Percentiles rank a stretch among this genome's conserved stretches.
Evolutionary conservation across 176 grass and related monocot genomes (phyloP).

Genomic region (Hordeum marinum): DNA sequence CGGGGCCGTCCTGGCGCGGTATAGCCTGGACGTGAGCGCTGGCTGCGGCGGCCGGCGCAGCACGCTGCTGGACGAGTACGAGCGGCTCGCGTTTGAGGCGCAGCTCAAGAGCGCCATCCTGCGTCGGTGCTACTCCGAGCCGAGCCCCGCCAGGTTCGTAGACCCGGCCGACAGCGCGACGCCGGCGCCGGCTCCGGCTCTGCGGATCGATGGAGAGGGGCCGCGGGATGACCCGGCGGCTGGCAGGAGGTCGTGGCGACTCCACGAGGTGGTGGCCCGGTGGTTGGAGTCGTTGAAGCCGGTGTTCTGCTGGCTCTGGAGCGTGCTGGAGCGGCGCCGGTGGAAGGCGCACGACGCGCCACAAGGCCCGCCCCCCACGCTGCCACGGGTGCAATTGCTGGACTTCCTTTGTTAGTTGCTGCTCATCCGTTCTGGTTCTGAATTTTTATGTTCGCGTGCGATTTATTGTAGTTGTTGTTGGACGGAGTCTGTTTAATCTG

Average conservation of each 20-base stretch:
- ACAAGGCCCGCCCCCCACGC: background rate
- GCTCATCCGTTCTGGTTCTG: background rate
- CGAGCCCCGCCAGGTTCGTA: slow-evolving; percentile 47
- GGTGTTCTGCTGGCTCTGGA: slow-evolving; percentile 24
- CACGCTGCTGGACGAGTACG: slow-evolving; percentile 80
- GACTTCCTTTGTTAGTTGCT: background rate
- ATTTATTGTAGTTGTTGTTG: background rate
- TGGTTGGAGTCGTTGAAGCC: slow-evolving; percentile 32
- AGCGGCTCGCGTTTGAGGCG: slow-evolving; percentile 55
- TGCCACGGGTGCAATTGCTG: slow-evolving; percentile 25
- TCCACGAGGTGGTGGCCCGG: slow-evolving; percentile 26
- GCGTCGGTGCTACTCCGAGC: slow-evolving; percentile 67
- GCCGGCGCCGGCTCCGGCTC: background rate
- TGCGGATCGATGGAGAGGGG: background rate
- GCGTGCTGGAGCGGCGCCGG: slow-evolving; percentile 23
- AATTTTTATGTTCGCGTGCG: background rate
- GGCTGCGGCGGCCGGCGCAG: slow-evolving; percentile 44
- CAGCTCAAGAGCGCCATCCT: slow-evolving; percentile 71
- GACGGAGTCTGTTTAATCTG: background rate
- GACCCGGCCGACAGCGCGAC: too few relatives aligned
- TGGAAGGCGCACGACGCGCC: background rate
- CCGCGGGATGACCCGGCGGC: background rate
- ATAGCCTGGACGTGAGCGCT: slow-evolving; percentile 53
- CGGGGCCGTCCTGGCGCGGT: slow-evolving; percentile 21
- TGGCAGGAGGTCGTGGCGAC: background rate